Base-by-base conservation (phyloP, 2,329 filamentous ascomycete genomes). In the Fusarium devonianum region DNA sequence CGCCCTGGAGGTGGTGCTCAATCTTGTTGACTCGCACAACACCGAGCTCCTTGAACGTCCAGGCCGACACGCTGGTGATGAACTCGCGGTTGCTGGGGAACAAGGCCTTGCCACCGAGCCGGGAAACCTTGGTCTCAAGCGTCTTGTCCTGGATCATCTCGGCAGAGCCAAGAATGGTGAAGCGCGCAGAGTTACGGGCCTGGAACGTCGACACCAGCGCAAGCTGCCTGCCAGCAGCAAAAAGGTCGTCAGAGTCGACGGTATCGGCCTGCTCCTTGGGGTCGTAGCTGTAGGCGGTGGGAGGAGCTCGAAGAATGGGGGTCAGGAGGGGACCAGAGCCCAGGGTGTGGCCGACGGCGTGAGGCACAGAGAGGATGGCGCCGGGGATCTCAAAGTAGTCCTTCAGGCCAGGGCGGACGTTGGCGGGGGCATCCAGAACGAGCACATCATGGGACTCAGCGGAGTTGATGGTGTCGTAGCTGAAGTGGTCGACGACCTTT, bases 21-120 rank as follows among this genome's bases (percentile, higher is more conserved):
- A 97, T 81, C 65, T 81, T 84, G 69, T 90, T 90, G 65, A 96
- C 89, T 64, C 89, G 88, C 63, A 99, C 71, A 9, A 99, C 90
- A 63, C 94, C 94, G 44, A 87, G 83, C 78, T 99, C 94, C 75
- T 96, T 87, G 79, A 99, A 99, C 0, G 92, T 85, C 94, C 94
- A 99, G n/a, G 84, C 88, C n/a, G 89, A 87, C 47, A 99, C 73
- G 66, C 88, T 85, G 74, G 88, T 87, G 14, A 89, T 89, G 67
- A 99, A 97, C 44, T 89, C 89, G 65, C 85, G 83, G 76, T 99
- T 99, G 62, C 81, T 82, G 10, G 90, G 88, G 70, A 83, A 82
- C 32, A 81, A 77, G 40, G 80, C 76, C 54, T 80, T 69, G 48
- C 73, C 75, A 16, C 71, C 75, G 19, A 71, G 75, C 67, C 84